phyloP scores from a whole-genome alignment of 2,329 filamentous ascomycete species.

The Diaporthe eres region DNA sequence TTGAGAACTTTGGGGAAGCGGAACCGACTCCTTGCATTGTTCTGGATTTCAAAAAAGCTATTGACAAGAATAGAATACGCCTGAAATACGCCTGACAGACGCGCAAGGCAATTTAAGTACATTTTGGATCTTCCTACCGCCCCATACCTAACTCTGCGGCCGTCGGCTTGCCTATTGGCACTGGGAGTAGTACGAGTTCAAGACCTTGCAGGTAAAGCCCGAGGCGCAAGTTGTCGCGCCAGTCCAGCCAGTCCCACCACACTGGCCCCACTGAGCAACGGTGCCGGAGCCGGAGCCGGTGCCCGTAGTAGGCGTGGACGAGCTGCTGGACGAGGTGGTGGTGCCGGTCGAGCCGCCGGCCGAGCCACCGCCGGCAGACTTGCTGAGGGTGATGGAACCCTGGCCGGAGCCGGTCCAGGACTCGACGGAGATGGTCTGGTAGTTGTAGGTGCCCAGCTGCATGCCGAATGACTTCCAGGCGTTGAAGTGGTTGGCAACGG shows the following conservation, averaged over 20 bases:
- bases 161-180: slow-evolving; percentile 14
- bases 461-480: slow-evolving; percentile 61
- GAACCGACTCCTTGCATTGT: neutral
- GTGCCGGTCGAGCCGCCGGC: slow-evolving; percentile 9
- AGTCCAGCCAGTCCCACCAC: slow-evolving; percentile 26
- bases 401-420: slow-evolving; percentile 20
- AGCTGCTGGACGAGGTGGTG: slow-evolving; percentile 3
- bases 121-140: neutral
- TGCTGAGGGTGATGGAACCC: slow-evolving; percentile 3
- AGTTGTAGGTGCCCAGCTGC: slow-evolving; percentile 60
- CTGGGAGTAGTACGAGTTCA: slow-evolving; percentile 36
- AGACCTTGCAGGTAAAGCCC: slow-evolving; percentile 26
- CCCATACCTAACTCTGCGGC: neutral
- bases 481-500: slow-evolving; percentile 61
- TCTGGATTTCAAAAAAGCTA: neutral
- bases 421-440: slow-evolving; percentile 64
- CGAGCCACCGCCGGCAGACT: slow-evolving; percentile 1
- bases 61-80: neutral
- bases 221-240: slow-evolving; percentile 29
- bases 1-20: too few relatives aligned
- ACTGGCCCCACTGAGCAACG: slow-evolving; percentile 29
- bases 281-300: neutral
- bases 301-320: neutral
- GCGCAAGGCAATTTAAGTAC: neutral
- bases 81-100: neutral